Base-by-base conservation (phyloP, 1,139 yeast species). In the Taiozyma onychis region DNA sequence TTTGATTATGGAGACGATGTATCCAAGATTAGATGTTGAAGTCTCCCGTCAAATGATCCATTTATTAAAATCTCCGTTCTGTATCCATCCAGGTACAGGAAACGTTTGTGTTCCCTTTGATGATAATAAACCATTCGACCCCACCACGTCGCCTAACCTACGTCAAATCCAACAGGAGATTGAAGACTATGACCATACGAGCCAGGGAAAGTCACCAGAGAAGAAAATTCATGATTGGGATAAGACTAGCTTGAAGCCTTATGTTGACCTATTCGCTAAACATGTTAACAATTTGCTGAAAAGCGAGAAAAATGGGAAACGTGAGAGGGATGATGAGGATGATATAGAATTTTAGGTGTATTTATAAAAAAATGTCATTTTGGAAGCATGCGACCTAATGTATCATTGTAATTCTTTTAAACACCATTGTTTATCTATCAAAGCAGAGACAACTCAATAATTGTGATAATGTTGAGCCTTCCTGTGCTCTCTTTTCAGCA, bases 21-120 rank as follows among this genome's bases (percentile, higher is more conserved):
- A 91, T 66, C 99, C 99, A 30, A 78, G 97, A 59, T 74, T 93
- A 56, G 99, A 93, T 78, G 82, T 87, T 49, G 96, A 91, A 66
- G 99, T 93, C 43, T 87, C 99, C 10, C 79, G 85, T 58, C 96
- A 88, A 66, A 75, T 91, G 59, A 88, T 84, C 68, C 99, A 93
- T 72, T 83, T 93, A 71, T 78, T 93, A 61, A 93, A 93, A 65
- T 87, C 98, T 1, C 99, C 99, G n/a, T 93, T 95, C 67, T 93
- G 98, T 73, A 84, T 93, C 46, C 99, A 93, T 66, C 99, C 99
- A 1, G 84, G 90, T 7, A 95, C 99, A 0, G 98, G 97, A n/a
- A 87, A 90, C 60, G 88, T 93, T 5, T 93, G 99, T 80, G 97
- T 95, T 8, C 97, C 99, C 0, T 90, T 93, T 60, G 88, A 85